Evolutionary conservation across 2,329 filamentous ascomycete species (phyloP), one percentile per base, ranked within the genome.

Genomic region (Aphanoascus verrucosus): DNA sequence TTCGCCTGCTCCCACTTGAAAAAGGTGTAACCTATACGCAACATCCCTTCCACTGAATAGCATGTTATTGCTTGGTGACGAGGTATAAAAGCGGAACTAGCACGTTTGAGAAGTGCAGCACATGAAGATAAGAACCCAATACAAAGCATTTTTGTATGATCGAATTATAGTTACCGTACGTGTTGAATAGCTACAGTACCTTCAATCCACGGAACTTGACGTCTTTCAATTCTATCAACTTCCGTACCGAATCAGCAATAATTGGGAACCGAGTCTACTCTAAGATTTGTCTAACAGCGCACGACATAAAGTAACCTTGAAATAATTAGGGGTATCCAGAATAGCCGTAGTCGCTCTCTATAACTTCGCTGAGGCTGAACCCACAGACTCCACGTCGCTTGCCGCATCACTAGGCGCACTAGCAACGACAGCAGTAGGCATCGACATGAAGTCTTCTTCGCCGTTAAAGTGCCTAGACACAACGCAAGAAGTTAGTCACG

Each of bases 401-500:
- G 35, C 51, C n/a, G 43, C 28, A 43, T 15, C 31, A 15, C 35
- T 38, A 9, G 54, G 23, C 11, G 32, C 20, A 19, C 19, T 49
- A 32, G 44, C 19, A 49, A 49, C 40, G 9, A 45, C 31, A 23
- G 49, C 17, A 17, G 49, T 51, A 37, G 58, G 57, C 53, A 56
- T 59, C 17, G 59, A 57, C 62, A 73, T 67, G 57, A 74, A 74
- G 31, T 67, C 67, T 61, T 74, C 72, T 48, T 74, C 72, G 1
- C 72, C 72, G 57, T 67, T 67, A 54, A 74, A 74, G 57, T 74
- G 72, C 72, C 69, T 71, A 46, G 15, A 40, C 6, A 14, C 4
- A 52, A 32, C 3, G 53, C 56, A 41, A 56, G 23, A n/a, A 49
- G 47, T 74, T 54, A 55, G 60, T 42, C 42, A 42, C 47, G 14